Evolutionary conservation across 495 filamentous ascomycete species (phyloP), one percentile per base, ranked within the genome.

Genomic region (Penicillium chermesinum): DNA sequence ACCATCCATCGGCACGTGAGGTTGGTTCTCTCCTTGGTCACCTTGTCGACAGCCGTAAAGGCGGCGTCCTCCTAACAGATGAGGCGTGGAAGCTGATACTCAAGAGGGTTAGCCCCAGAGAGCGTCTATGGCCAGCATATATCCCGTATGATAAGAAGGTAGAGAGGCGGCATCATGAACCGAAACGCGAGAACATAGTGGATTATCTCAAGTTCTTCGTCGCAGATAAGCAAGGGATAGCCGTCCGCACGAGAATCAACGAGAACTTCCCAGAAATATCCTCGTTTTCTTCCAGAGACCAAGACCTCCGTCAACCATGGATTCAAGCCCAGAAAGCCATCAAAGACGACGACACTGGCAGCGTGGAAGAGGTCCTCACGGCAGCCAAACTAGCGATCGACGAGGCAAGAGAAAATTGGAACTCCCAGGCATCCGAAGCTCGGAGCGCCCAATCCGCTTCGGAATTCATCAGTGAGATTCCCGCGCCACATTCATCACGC

Each of bases 31-130:
- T 96, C 0, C 80, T 95, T 7, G 86, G 89, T 37, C 72, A 85
- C 30, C 67, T 97, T 3, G 88, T 95, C 4, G 91, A 97, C 56
- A 79, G 83, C 12, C 74, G 80, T 12, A 97, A 96, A 57, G 81
- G 86, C 32, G 90, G 91, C 3, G 59, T 72, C 0, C 65, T 67
- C n/a, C 85, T 94, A 25, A 76, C 70, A 15, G 70, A 80, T 9
- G 59, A 71, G 0, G 73, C 77, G 19, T 89, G 79, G 78, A 48
- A 69, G 2, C 36, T 54, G 19, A 74, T 83, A 25, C 71, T 71
- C 13, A 70, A 71, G 48, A 69, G 61, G 4, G 59, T 69, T 30
- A 65, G 56, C 49, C 68, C 61, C 0, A 65, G 59, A 10, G 32
- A 47, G 20, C 64, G 59, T 14, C 50, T 18, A 9, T 64, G 58